Base-by-base conservation (phyloP, 208 protist species). In the Willaertia magna region DNA sequence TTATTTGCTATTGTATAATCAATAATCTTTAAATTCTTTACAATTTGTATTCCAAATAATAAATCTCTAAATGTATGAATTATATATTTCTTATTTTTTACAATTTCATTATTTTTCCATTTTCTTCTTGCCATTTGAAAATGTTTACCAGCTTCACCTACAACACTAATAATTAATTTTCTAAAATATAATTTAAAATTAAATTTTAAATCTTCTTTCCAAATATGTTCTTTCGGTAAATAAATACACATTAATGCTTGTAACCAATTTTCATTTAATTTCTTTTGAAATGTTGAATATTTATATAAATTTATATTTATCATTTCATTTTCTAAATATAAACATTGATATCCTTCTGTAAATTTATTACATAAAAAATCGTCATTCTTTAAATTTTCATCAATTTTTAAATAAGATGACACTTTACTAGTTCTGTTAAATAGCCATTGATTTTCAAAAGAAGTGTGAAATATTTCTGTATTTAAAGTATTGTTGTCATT, bases 221-320 rank as follows among this genome's bases (percentile, higher is more conserved):
- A 81, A 4, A 83, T 26, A 55, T 59, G 7, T 42, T 83, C 40
- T 46, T 30, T 6, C 22, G 44, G n/a, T 40, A 81, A 51, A 42
- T 59, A 83, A 39, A 83, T 43, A 55, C 78, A 83, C 78, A 83
- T 83, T 9, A 83, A 22, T 22, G 78, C 44, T 83, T 83, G 78
- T 3, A 55, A 42, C 78, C 78, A 83, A 55, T 83, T 83, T 20
- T 43, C 46, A 39, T 83, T 34, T 16, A 83, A 11, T 14, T 55
- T 49, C 4, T n/a, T 14, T 39, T 55, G 6, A 55, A 83, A 83
- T 20, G 18, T 55, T 55, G 30, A 46, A 42, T 55, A 39, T 9
- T 22, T 39, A 22, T 83, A 83, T 1, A 83, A 22, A 83, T 83
- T 83, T 22, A 83, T 22, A 55, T 83, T 83, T 40, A 49, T 49